Percentiles rank a stretch among this genome's conserved stretches.
Evolutionary conservation across 1,284 basidiomycete genomes (phyloP).

Genomic region (Boletellus deceptivus): DNA sequence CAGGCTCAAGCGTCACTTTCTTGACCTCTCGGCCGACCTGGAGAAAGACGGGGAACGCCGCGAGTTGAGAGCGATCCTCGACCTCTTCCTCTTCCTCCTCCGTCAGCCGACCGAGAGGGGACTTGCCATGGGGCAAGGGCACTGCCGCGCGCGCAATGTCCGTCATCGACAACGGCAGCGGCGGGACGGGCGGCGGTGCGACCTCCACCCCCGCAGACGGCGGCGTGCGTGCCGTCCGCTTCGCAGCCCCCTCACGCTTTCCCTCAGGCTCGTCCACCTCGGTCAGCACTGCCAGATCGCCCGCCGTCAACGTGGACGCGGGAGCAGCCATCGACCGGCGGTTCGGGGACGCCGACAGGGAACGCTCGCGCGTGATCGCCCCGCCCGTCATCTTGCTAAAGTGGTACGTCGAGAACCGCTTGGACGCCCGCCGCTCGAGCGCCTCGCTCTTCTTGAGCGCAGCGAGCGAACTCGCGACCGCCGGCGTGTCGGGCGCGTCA

Average conservation of each 20-base stretch:
- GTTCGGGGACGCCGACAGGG: slow-evolving; percentile 39
- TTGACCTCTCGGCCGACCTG: slow-evolving; percentile 93
- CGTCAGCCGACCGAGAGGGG: slow-evolving; percentile 24
- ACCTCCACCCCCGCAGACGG: slow-evolving; percentile 33
- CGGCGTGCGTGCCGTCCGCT: slow-evolving; percentile 25
- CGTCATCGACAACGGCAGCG: slow-evolving; percentile 28
- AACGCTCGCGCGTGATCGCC: slow-evolving; percentile 44
- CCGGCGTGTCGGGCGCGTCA: slow-evolving; percentile 51
- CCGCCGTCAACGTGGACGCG: slow-evolving; percentile 57
- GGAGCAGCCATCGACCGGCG: slow-evolving; percentile 61
- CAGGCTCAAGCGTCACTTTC: slow-evolving; percentile 75
- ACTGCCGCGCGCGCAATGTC: slow-evolving; percentile 34
- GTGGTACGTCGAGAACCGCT: slow-evolving; percentile 95
- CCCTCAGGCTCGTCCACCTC: slow-evolving; percentile 57
- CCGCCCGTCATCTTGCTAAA: slow-evolving; percentile 89
- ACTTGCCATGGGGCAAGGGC: slow-evolving; percentile 28
- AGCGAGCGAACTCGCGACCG: slow-evolving; percentile 80
- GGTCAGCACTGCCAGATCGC: slow-evolving; percentile 66
- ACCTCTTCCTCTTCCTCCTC: slow-evolving; percentile 22
- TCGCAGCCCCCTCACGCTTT: slow-evolving; percentile 28
- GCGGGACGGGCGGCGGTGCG: slow-evolving; percentile 48
- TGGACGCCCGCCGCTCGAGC: slow-evolving; percentile 89
- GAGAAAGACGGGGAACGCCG: slow-evolving; percentile 73
- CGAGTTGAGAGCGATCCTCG: slow-evolving; percentile 29
- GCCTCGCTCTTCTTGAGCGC: slow-evolving; percentile 86